Percentiles rank a stretch among this genome's conserved stretches.
Evolutionary conservation across 495 filamentous ascomycete species (phyloP).

Genomic region (Podospora sp.): DNA sequence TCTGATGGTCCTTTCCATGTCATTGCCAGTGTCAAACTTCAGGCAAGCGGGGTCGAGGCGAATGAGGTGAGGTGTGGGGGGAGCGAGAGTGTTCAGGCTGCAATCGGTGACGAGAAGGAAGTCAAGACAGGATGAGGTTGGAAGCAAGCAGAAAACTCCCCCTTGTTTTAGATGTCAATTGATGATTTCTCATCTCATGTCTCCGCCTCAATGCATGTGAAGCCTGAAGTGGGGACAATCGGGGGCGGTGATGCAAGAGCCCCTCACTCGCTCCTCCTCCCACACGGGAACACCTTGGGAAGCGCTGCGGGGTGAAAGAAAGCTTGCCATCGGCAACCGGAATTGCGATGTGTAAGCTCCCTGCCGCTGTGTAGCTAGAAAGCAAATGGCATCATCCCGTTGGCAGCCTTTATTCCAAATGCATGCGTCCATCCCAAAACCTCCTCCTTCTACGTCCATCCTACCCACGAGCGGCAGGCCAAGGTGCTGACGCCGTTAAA

Average conservation of each 20-base stretch:
- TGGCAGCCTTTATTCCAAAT: constrained; percentile 5
- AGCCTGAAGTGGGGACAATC: neutral
- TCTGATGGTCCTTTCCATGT: neutral
- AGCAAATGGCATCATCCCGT: neutral
- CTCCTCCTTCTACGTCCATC: too few species aligned
- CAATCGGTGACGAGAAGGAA: neutral
- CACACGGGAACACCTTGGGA: neutral
- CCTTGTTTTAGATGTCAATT: neutral
- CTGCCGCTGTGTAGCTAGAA: neutral
- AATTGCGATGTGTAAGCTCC: neutral
- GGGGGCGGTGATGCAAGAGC: neutral
- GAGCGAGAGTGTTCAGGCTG: neutral
- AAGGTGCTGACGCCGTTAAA: neutral
- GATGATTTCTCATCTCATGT: neutral
- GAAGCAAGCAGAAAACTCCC: neutral
- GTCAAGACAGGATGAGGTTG: neutral
- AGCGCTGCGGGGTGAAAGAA: neutral
- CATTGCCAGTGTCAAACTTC: neutral
- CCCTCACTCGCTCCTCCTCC: neutral
- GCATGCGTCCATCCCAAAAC: neutral
- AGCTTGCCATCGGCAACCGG: neutral
- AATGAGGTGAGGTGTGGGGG: neutral
- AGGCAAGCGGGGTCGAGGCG: neutral
- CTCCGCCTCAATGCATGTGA: neutral
- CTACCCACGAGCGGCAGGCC: neutral